A percentile compares a stretch with the other conserved stretches of the same genome.
Evolutionary conservation across 306 rosid species (phyloP).

Genomic region (Sphenostylis stenocarpa): DNA sequence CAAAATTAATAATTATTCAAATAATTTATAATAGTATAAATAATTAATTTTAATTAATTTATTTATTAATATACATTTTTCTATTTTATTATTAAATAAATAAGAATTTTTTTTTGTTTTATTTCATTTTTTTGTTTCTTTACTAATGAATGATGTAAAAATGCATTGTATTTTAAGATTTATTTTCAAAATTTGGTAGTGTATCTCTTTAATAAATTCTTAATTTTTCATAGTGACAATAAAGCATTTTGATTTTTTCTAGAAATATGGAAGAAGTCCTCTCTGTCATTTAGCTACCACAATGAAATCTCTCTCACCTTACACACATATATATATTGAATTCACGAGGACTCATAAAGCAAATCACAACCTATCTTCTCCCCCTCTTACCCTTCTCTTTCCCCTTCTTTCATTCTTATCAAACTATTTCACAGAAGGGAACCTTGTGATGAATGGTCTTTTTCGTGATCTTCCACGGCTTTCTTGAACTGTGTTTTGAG

Average conservation of each 20-base stretch:
- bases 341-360: not conserved
- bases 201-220: not conserved
- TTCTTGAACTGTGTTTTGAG: constrained; percentile 63
- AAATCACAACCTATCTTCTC: not conserved
- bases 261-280: not conserved
- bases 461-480: constrained; percentile 69
- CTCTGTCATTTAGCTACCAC: not conserved
- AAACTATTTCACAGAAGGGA: not conserved
- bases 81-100: no score
- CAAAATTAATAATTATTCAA: no score
- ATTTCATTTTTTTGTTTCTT: no score
- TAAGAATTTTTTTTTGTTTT: no score
- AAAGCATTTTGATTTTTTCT: not conserved
- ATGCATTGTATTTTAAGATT: no score
- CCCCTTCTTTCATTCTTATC: not conserved
- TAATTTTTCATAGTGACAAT: not conserved
- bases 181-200: not conserved
- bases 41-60: no score
- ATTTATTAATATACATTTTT: no score
- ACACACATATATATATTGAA: not conserved
- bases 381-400: not conserved
- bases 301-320: not conserved
- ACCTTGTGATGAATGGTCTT: constrained; percentile 42
- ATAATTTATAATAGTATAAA: no score
- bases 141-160: no score